Evolutionary conservation across 225 moss, liverwort and hornwort genomes (phyloP).

Genomic region (Antitrichia curtipendula): DNA sequence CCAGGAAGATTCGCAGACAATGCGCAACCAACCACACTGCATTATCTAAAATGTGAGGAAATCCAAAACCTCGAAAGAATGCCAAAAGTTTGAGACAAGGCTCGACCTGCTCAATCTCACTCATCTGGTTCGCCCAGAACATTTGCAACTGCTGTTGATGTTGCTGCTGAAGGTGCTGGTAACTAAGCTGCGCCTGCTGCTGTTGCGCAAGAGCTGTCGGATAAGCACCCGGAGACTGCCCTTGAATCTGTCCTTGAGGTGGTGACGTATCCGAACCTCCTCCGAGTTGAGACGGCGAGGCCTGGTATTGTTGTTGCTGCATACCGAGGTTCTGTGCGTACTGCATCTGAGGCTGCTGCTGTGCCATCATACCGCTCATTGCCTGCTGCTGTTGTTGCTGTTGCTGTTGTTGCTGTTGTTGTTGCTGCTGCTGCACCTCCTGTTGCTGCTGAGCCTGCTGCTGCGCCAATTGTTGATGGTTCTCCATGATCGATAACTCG

Average conservation of each 20-base stretch:
- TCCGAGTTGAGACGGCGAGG: constrained; percentile 19
- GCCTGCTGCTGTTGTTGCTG: constrained; percentile 23
- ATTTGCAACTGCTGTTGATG: constrained; percentile 82
- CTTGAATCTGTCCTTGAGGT: constrained; percentile 34
- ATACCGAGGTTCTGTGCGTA: constrained; percentile 28
- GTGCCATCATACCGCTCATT: constrained; percentile 38
- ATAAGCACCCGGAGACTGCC: constrained; percentile 52
- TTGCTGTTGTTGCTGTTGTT: background rate
- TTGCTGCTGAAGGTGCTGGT: constrained; percentile 87
- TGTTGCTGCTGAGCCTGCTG: constrained; percentile 14
- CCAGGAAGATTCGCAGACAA: background rate
- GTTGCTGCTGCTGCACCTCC: background rate
- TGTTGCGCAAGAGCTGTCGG: constrained; percentile 72
- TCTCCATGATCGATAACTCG: constrained; percentile 15
- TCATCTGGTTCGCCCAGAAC: constrained; percentile 94
- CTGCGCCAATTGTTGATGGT: constrained; percentile 28
- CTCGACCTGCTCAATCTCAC: constrained; percentile 82
- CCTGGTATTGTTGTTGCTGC: constrained; percentile 34
- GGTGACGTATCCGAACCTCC: constrained; percentile 26
- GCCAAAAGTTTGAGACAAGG: background rate
- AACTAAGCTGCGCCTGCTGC: constrained; percentile 74
- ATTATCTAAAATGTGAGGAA: background rate
- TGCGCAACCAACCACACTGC: background rate
- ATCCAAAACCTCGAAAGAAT: background rate
- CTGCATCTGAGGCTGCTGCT: constrained; percentile 40